phyloP scores from a whole-genome alignment of 2,329 filamentous ascomycete species.

The Colletotrichum endophyticum region DNA sequence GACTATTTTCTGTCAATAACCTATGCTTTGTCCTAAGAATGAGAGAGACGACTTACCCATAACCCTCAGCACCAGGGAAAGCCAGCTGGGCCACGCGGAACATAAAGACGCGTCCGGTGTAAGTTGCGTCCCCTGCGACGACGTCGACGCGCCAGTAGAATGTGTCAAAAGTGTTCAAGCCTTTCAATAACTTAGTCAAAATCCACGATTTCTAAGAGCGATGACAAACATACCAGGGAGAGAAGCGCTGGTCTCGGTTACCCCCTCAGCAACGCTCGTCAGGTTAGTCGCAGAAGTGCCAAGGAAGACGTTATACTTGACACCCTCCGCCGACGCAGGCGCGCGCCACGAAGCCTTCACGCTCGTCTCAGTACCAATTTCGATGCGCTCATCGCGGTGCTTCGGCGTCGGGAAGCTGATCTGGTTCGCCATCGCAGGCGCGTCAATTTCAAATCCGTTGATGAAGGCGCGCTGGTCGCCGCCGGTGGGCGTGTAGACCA shows the following conservation, averaged over 20 bases:
- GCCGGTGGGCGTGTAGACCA: conserved; percentile 26
- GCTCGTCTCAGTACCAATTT: conserved; percentile 19
- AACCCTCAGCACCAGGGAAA: conserved; percentile 42
- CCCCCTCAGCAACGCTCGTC: conserved; percentile 18
- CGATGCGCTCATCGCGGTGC: conserved; percentile 32
- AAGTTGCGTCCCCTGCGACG: conserved; percentile 17
- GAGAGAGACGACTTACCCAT: conserved; percentile 23
- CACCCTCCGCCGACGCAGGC: conserved; percentile 11
- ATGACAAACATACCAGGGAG: background rate
- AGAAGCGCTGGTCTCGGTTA: conserved; percentile 2
- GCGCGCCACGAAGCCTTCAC: conserved; percentile 26
- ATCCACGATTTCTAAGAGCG: rapidly evolving
- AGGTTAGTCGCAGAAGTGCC: conserved; percentile 21
- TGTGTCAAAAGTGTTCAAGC: conserved; percentile 26
- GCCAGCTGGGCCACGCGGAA: conserved; percentile 37
- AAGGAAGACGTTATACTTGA: conserved; percentile 32
- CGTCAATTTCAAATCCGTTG: conserved; percentile 36
- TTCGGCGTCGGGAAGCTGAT: conserved; percentile 30
- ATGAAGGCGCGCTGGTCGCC: conserved; percentile 28
- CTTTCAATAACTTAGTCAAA: background rate
- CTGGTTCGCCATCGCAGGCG: conserved; percentile 24
- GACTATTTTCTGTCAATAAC: conserved; percentile 7
- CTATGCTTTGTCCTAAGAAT: rapidly evolving
- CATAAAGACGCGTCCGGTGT: conserved; percentile 30
- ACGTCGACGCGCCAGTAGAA: conserved; percentile 37